Evolutionary conservation across 2,329 filamentous ascomycete genomes (phyloP).

Genomic region (Davidsoniella neocaledoniae): DNA sequence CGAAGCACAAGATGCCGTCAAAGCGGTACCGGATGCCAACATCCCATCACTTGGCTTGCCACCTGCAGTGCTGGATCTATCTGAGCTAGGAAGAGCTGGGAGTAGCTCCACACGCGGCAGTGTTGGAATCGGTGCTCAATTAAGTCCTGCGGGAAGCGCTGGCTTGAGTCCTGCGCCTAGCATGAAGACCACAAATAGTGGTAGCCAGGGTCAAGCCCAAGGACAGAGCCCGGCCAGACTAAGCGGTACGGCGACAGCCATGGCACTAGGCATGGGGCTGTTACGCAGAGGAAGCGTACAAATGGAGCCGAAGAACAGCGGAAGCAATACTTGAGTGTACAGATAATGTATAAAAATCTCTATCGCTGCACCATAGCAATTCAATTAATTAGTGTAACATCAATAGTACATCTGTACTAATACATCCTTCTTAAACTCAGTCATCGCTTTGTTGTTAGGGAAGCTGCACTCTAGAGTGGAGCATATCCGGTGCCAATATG

Average conservation of each 20-base stretch:
- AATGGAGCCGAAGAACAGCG: constrained; percentile 17
- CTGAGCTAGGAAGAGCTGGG: background rate
- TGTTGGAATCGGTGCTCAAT: background rate
- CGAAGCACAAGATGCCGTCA: constrained; percentile 17
- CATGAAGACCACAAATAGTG: background rate
- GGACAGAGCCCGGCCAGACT: constrained; percentile 16
- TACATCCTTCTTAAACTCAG: too few relatives aligned
- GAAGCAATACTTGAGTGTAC: background rate
- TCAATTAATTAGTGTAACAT: too few relatives aligned
- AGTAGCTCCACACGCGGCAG: background rate
- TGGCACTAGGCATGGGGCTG: constrained; percentile 24
- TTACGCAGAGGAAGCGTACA: constrained; percentile 34
- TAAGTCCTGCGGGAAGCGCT: background rate
- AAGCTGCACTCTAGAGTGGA: too few relatives aligned
- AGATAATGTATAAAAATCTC: too few relatives aligned
- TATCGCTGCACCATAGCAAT: too few relatives aligned
- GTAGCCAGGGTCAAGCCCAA: constrained; percentile 15
- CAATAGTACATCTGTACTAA: too few relatives aligned
- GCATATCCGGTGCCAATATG: too few relatives aligned
- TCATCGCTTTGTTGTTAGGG: too few relatives aligned
- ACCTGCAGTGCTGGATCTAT: constrained; percentile 30
- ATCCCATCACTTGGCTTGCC: constrained; percentile 44
- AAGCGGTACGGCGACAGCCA: constrained; percentile 26
- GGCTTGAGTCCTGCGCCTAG: constrained; percentile 16
- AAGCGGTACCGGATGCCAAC: constrained; percentile 35